Conservation (phyloP, 2,329 filamentous ascomycete species). For the Neonectria faginata region DNA sequence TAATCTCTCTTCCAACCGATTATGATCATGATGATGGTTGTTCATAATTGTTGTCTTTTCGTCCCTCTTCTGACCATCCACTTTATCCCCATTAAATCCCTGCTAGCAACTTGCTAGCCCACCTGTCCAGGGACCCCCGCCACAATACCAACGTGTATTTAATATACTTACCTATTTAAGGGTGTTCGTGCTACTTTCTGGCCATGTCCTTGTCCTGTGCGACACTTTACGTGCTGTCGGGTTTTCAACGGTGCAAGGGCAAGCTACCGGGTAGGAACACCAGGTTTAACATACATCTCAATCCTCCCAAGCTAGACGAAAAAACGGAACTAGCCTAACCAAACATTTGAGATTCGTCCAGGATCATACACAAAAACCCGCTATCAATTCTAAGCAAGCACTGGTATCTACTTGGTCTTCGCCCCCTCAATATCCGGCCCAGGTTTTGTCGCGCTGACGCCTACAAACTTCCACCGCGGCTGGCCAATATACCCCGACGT, state of each 20-base stretch:
- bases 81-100: no score
- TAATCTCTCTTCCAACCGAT: no score
- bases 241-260: no score
- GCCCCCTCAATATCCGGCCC: constrained; percentile 15
- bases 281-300: no score
- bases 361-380: background rate
- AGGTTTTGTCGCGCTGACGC: constrained; percentile 31
- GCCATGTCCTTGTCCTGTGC: background rate
- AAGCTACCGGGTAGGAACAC: background rate
- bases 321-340: no score
- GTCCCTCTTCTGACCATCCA: no score
- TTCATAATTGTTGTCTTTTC: no score
- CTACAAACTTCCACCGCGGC: constrained; percentile 33
- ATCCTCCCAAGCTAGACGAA: no score
- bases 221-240: background rate
- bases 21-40: no score
- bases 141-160: no score
- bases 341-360: background rate
- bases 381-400: background rate
- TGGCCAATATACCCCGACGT: constrained; percentile 27
- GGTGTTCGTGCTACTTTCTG: background rate
- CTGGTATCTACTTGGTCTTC: constrained; percentile 10
- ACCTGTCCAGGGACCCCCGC: no score
- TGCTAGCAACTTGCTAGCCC: no score
- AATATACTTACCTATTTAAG: background rate